phyloP scores from a whole-genome alignment of 2,329 filamentous ascomycete genomes.

The Colletotrichum shisoi region DNA sequence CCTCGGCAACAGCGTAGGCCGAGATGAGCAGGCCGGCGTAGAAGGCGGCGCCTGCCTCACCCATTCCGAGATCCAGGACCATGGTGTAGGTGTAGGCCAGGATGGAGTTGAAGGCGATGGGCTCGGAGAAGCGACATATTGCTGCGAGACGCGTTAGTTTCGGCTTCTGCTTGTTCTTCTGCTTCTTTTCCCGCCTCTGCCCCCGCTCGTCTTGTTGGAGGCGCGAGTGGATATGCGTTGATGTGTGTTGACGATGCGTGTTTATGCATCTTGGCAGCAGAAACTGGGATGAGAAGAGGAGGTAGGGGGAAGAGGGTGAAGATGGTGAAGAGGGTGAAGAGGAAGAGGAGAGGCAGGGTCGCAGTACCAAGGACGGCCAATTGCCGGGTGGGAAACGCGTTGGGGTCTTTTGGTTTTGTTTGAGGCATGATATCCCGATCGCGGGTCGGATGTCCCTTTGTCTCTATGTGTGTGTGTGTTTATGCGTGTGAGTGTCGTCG shows the following conservation, averaged over 20 bases:
- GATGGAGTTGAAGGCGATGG: slow-evolving; percentile 57
- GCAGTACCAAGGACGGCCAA: slow-evolving; percentile 34
- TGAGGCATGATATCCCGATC: slow-evolving; percentile 28
- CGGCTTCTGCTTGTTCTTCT: too few species aligned
- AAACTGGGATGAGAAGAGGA: background rate
- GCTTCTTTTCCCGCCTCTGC: too few species aligned
- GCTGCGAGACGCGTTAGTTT: slow-evolving; percentile 43
- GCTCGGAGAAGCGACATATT: slow-evolving; percentile 57
- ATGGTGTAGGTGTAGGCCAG: slow-evolving; percentile 55
- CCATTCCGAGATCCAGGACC: slow-evolving; percentile 50
- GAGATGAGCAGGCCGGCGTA: slow-evolving; percentile 59
- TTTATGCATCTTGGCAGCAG: too few species aligned
- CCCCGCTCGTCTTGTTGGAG: background rate
- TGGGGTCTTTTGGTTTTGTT: slow-evolving; percentile 31
- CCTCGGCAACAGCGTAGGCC: slow-evolving; percentile 55
- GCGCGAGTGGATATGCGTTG: too few species aligned
- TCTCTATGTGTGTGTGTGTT: background rate
- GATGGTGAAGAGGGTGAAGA: background rate
- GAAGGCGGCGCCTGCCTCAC: slow-evolving; percentile 54
- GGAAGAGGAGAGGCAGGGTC: slow-evolving; percentile 5
- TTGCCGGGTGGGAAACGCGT: slow-evolving; percentile 35
- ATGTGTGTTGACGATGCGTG: too few species aligned
- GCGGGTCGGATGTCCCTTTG: slow-evolving; percentile 3
- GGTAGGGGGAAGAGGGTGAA: background rate
- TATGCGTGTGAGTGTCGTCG: background rate